phyloP scores from a whole-genome alignment of 179 eudicot genomes.

The Actinidia arguta region DNA sequence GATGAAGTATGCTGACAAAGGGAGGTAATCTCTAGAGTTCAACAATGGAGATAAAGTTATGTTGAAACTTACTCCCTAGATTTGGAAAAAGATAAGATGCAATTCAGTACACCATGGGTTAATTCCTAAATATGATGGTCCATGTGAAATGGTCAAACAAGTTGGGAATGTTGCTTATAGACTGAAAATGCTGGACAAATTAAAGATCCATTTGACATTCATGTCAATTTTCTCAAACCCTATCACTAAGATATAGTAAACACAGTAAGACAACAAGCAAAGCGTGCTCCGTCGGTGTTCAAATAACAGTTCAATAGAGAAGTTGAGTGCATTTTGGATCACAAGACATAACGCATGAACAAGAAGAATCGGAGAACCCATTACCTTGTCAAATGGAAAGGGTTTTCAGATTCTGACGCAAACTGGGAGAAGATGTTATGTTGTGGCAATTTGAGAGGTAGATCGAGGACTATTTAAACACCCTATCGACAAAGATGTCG shows the following conservation, averaged over 20 bases:
- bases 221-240: neutral
- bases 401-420: too few relatives aligned
- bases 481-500: too few relatives aligned
- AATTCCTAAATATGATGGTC: slow-evolving; percentile 20
- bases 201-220: slow-evolving; percentile 11
- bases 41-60: slow-evolving; percentile 17
- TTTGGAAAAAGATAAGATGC: slow-evolving; percentile 2
- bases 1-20: slow-evolving; percentile 24
- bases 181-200: neutral
- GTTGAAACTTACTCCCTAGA: slow-evolving; percentile 16
- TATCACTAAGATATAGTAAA: neutral
- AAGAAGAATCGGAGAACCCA: too few relatives aligned
- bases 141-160: neutral
- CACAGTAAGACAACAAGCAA: neutral
- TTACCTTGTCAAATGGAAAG: too few relatives aligned
- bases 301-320: neutral
- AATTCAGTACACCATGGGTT: neutral
- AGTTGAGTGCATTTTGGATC: neutral
- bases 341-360: too few relatives aligned
- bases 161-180: slow-evolving; percentile 2
- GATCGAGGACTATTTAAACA: too few relatives aligned
- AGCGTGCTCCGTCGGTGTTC: neutral
- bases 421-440: too few relatives aligned
- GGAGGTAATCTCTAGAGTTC: slow-evolving; percentile 3
- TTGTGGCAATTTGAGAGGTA: too few relatives aligned